phyloP scores from a whole-genome alignment of 257 asterid genomes.

The Nicotiana tabacum region DNA sequence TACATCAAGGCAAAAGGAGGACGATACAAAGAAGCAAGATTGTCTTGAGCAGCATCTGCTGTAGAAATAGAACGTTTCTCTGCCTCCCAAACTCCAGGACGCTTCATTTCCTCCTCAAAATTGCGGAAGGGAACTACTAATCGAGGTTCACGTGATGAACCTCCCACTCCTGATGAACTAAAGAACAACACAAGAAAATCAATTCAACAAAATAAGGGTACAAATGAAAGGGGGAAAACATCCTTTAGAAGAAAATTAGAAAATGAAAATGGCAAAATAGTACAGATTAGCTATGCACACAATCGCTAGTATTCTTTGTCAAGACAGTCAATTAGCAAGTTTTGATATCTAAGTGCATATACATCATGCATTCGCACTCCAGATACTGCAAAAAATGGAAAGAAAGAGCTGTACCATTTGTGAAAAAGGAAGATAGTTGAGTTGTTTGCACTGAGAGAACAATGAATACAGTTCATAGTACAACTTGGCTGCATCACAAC shows the following conservation, averaged over 20 bases:
- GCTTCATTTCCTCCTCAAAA: slow-evolving; percentile 88
- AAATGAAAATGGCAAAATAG: neutral
- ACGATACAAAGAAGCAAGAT: slow-evolving; percentile 95
- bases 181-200: slow-evolving; percentile 10
- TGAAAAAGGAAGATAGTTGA: neutral
- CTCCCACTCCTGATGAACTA: slow-evolving; percentile 51
- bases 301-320: neutral
- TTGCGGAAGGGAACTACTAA: slow-evolving; percentile 92
- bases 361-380: neutral
- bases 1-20: slow-evolving; percentile 91
- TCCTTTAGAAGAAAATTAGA: neutral
- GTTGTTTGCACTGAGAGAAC: neutral
- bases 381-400: neutral
- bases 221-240: neutral
- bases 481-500: neutral
- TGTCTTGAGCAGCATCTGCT: slow-evolving; percentile 56
- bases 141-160: slow-evolving; percentile 56
- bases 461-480: neutral
- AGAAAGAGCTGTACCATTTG: neutral
- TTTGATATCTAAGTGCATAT: neutral
- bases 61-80: slow-evolving; percentile 65
- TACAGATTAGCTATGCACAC: neutral
- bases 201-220: neutral
- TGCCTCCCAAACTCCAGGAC: slow-evolving; percentile 77
- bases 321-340: neutral